Percentiles rank a stretch among this genome's conserved stretches.
Evolutionary conservation across 2,329 filamentous ascomycete species (phyloP).

Genomic region (Trichoderma gracile): DNA sequence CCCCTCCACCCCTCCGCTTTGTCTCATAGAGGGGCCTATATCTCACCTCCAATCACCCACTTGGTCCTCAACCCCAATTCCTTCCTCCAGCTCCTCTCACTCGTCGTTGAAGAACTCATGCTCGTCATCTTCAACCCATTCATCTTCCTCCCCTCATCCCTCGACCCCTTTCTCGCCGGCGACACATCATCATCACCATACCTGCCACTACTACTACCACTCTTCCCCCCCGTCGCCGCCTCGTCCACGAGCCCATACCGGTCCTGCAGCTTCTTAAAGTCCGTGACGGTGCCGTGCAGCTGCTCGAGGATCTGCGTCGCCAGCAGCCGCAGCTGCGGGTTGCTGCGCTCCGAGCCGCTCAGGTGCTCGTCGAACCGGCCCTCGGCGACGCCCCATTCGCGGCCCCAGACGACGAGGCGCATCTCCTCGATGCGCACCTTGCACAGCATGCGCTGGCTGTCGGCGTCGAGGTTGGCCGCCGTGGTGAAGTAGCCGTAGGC

Average conservation of each 20-base stretch:
- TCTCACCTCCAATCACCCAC: slow-evolving; percentile 47
- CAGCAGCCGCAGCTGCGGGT: slow-evolving; percentile 42
- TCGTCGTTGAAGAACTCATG: slow-evolving; percentile 6
- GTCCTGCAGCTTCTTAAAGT: slow-evolving; percentile 45
- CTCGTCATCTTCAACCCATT: slow-evolving; percentile 29
- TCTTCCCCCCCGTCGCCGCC: slow-evolving; percentile 11
- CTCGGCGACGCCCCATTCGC: slow-evolving; percentile 51
- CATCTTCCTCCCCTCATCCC: slow-evolving; percentile 30
- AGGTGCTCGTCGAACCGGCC: slow-evolving; percentile 47
- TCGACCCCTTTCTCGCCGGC: slow-evolving; percentile 31
- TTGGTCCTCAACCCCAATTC: slow-evolving; percentile 41
- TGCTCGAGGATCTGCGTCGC: slow-evolving; percentile 47
- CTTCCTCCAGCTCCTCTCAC: slow-evolving; percentile 39
- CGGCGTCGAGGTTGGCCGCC: slow-evolving; percentile 45
- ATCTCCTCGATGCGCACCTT: slow-evolving; percentile 54
- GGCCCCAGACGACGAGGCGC: slow-evolving; percentile 49
- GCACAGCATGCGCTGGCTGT: slow-evolving; percentile 47
- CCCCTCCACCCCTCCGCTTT: no score
- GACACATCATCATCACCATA: slow-evolving; percentile 29
- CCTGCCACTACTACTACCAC: slow-evolving; percentile 17
- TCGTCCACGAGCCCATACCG: slow-evolving; percentile 45
- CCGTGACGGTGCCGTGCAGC: slow-evolving; percentile 47
- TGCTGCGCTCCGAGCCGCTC: slow-evolving; percentile 39
- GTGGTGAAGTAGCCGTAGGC: slow-evolving; percentile 49
- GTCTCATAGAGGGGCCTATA: background rate